Evolutionary conservation across 2,329 filamentous ascomycete species (phyloP), one percentile per base, ranked within the genome.

Genomic region (Chrysosphaeria jannelii): DNA sequence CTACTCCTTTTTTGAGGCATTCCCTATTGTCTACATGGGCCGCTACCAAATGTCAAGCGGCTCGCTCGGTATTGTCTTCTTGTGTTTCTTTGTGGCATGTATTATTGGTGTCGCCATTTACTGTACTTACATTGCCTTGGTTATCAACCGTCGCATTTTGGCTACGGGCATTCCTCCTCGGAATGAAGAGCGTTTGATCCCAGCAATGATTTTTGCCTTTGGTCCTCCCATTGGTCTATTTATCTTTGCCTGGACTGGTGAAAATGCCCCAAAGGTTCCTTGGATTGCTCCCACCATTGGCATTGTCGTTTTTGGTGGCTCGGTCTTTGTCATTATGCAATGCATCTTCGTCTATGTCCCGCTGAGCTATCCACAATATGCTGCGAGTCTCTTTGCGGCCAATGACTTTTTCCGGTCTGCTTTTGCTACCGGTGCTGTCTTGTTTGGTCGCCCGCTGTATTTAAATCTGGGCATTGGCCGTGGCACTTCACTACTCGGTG

Each of bases 1-100:
- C 44, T 60, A 60, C 34, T 51, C 47, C 20, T 68, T 54, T 42
- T 69, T 69, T 35, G 62, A 68, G 34, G 55, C 55, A n/a, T 68
- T 69, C 38, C 61, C 62, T 4, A 43, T 65, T 9, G 59, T 68
- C 26, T 70, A 63, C 36, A 48, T 50, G 3, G 47, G 47, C 19
- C 44, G 52, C 34, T 69, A 70, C 40, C 39, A 43, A 35, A 65
- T 70, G 51, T 53, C 47, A 28, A 39, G 56, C 3, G 59, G 60
- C 15, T 37, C 60, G 30, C 42, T 57, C 29, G 59, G 61, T 14
- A 48, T 67, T 7, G 51, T 62, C 21, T 68, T 68, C 44, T 43
- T 61, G 23, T 57, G 52, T 31, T 49, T 67, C 33, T 42, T 62
- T 13, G 48, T 65, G n/a, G 46, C 55, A 7, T 60, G 54, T 34